phyloP scores from a whole-genome alignment of 1,284 basidiomycete genomes.

The Moesziomyces aphidis region DNA sequence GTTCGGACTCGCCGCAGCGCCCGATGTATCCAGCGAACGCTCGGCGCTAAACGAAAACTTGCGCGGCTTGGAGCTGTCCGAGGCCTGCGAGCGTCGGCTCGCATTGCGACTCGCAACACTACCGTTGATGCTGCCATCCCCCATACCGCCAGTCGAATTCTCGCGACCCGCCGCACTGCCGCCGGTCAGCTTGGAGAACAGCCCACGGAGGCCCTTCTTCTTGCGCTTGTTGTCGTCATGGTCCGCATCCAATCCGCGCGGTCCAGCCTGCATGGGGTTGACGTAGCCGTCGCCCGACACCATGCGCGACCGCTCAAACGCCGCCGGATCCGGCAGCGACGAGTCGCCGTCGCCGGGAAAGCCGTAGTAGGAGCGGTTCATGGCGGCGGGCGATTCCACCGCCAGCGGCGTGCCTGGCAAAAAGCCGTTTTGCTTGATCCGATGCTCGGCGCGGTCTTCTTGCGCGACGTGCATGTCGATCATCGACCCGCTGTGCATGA shows the following conservation, averaged over 20 bases:
- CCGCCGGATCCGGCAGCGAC: conserved; percentile 31
- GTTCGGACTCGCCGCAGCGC: conserved; percentile 3
- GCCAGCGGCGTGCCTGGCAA: conserved; percentile 45
- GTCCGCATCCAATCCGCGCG: conserved; percentile 26
- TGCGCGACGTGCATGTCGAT: conserved; percentile 70
- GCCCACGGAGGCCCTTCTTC: conserved; percentile 54
- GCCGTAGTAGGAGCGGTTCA: conserved; percentile 53
- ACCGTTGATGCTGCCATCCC: conserved; percentile 28
- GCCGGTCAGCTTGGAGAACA: conserved; percentile 53
- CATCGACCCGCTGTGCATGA: conserved; percentile 68
- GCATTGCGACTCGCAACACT: conserved; percentile 48
- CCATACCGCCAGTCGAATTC: conserved; percentile 6
- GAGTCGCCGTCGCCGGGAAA: conserved; percentile 56
- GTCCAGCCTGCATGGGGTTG: conserved; percentile 42
- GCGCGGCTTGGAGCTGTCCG: conserved; percentile 34
- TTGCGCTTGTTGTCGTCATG: conserved; percentile 44
- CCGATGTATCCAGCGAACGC: conserved; percentile 42
- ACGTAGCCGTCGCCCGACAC: conserved; percentile 45
- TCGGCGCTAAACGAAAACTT: conserved; percentile 39
- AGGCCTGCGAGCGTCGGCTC: conserved; percentile 46
- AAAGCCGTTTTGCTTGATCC: conserved; percentile 54
- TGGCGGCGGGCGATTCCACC: conserved; percentile 38
- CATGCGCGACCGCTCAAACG: conserved; percentile 37
- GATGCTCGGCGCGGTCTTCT: conserved; percentile 52
- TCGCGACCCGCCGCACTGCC: conserved; percentile 20